Evolutionary conservation across 768 basidiomycete genomes (phyloP), one percentile per base, ranked within the genome.

Genomic region (Termitomyces sp.): DNA sequence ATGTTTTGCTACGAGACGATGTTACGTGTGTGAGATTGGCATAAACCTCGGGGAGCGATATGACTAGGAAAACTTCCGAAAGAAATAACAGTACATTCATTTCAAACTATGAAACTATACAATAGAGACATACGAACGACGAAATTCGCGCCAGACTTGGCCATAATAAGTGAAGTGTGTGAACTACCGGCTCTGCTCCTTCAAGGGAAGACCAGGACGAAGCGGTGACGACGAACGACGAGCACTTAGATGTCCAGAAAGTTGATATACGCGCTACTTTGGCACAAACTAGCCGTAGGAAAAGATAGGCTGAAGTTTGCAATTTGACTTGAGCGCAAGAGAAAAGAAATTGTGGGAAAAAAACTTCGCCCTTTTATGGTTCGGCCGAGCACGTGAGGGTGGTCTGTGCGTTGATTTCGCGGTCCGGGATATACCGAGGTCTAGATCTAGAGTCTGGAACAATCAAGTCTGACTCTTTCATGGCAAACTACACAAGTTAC

Each of bases 261-360:
- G 38, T 68, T 61, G 44, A 52, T 78, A 66, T 77, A 59, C 69
- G 76, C 76, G 71, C 76, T 76, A 62, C 76, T 78, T 73, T 77
- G 78, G 78, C 78, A 75, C 78, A 75, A 70, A 69, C 76, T 73
- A 74, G 70, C 72, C 74, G 66, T 71, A 59, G 61, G 56, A 49
- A 56, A 59, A 52, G 62, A 63, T 58, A 59, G 69, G 73, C 60
- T 32, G 36, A 35, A 38, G 61, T 54, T 67, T 78, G 78, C 73
- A 79, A 78, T 79, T 79, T 77, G 77, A 79, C 77, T 69, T 75
- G 78, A 77, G 78, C 73, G 78, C 77, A 67, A 68, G 74, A 63
- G 73, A 67, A 69, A 70, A 67, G 66, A 59, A 55, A 28, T 4
- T 2, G 18, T 57, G 49, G 49, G 55, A 49, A 50, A 24, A 40